Percentiles rank a stretch among this genome's conserved stretches.
Evolutionary conservation across 352 stramenopile species (phyloP).

Genomic region (Globisporangium uncinulatum): DNA sequence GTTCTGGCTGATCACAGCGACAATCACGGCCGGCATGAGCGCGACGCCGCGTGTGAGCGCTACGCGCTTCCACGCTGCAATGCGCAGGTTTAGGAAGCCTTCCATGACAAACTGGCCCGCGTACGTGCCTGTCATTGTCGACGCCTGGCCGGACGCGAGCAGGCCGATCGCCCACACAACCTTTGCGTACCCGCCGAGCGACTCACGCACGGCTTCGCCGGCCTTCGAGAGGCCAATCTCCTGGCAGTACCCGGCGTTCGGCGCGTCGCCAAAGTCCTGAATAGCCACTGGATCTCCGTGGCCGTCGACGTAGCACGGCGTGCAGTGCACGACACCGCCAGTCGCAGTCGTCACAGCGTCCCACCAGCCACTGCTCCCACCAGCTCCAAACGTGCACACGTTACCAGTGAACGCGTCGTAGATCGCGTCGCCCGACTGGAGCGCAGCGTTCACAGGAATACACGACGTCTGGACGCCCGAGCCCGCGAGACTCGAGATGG

Average conservation of each 20-base stretch:
- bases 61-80: conserved; percentile 80
- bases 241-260: conserved; percentile 64
- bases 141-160: conserved; percentile 92
- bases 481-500: conserved; percentile 44
- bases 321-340: conserved; percentile 13
- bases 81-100: conserved; percentile 91
- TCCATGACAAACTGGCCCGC: conserved; percentile 97
- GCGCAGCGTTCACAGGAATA: conserved; percentile 41
- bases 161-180: conserved; percentile 93
- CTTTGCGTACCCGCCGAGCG: conserved; percentile 79
- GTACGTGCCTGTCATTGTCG: conserved; percentile 96
- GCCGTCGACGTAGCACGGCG: conserved; percentile 48
- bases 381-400: conserved; percentile 33
- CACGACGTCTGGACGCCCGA: conserved; percentile 61
- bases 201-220: conserved; percentile 67
- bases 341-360: not conserved
- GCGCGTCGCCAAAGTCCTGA: not conserved
- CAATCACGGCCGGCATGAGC: conserved; percentile 82
- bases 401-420: conserved; percentile 55
- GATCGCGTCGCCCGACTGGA: conserved; percentile 45
- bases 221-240: conserved; percentile 87
- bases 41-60: conserved; percentile 88
- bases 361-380: not conserved
- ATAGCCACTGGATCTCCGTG: conserved; percentile 9
- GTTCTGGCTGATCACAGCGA: conserved; percentile 83